Evolutionary conservation across 2,329 filamentous ascomycete genomes (phyloP).

Genomic region (Karstenula rhodostoma): DNA sequence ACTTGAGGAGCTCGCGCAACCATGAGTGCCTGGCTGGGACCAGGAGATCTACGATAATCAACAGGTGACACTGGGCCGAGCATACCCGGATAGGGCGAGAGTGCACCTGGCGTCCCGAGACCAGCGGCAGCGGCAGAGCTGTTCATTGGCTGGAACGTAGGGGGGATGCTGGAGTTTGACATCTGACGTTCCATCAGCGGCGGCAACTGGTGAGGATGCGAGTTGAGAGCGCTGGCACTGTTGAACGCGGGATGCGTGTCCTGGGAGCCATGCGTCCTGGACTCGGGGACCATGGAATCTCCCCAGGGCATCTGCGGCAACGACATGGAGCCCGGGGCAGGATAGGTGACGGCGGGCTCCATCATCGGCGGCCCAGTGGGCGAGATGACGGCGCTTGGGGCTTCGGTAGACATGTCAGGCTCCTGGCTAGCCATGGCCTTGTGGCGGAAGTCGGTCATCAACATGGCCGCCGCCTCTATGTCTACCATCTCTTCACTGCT

Average conservation of each 20-base stretch:
- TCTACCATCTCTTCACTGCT: conserved; percentile 91
- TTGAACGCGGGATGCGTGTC: conserved; percentile 68
- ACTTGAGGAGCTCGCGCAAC: conserved; percentile 80
- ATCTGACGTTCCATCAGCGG: conserved; percentile 72
- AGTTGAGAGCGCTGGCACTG: conserved; percentile 64
- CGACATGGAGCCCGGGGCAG: conserved; percentile 74
- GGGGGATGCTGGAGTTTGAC: conserved; percentile 63
- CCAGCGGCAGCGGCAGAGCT: conserved; percentile 75
- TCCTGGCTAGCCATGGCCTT: conserved; percentile 84
- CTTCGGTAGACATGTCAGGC: conserved; percentile 61
- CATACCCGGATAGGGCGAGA: conserved; percentile 76
- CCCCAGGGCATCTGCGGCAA: conserved; percentile 92
- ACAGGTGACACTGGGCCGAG: conserved; percentile 72
- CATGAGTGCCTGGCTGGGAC: conserved; percentile 70
- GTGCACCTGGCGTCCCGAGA: conserved; percentile 73
- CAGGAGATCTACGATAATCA: conserved; percentile 74
- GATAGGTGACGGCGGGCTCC: conserved; percentile 78
- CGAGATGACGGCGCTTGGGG: conserved; percentile 73
- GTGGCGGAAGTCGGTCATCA: conserved; percentile 97
- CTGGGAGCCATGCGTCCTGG: conserved; percentile 77
- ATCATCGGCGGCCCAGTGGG: conserved; percentile 75
- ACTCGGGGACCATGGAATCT: conserved; percentile 83
- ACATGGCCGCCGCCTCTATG: conserved; percentile 96
- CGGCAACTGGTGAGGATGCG: conserved; percentile 70
- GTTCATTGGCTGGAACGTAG: conserved; percentile 74